Evolutionary conservation across 768 basidiomycete species (phyloP).

Genomic region (Tephrocybe sp.): DNA sequence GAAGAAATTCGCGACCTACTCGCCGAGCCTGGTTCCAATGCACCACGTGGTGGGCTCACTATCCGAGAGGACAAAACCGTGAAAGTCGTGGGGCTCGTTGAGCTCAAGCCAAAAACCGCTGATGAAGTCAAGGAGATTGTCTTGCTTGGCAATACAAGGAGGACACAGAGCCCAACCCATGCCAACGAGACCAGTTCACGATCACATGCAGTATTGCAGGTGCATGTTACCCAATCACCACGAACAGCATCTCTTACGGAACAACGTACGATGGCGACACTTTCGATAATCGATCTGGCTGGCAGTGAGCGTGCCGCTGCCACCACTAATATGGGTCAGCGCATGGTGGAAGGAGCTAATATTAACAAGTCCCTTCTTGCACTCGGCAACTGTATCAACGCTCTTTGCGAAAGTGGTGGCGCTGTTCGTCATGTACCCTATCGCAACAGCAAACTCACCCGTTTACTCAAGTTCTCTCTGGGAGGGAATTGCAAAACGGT

Average conservation of each 20-base stretch:
- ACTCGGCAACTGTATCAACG: conserved; percentile 97
- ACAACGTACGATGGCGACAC: conserved; percentile 79
- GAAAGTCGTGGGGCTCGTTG: conserved; percentile 82
- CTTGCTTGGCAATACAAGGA: conserved; percentile 78
- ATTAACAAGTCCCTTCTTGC: conserved; percentile 99
- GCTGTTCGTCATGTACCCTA: conserved; percentile 91
- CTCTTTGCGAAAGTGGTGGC: conserved; percentile 91
- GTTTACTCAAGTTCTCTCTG: conserved; percentile 94
- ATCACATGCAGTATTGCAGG: conserved; percentile 96
- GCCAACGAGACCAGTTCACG: conserved; percentile 96
- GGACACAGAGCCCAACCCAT: conserved; percentile 92
- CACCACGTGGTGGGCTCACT: conserved; percentile 79
- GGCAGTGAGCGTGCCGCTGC: conserved; percentile 97
- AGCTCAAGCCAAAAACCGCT: conserved; percentile 76
- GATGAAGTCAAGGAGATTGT: conserved; percentile 96
- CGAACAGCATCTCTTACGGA: conserved; percentile 84
- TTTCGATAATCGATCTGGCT: conserved; percentile 97
- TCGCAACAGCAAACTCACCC: conserved; percentile 96
- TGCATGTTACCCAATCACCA: conserved; percentile 86
- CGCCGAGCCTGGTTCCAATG: conserved; percentile 59
- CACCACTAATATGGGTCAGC: conserved; percentile 94
- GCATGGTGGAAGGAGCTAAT: conserved; percentile 98
- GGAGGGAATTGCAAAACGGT: conserved; percentile 99
- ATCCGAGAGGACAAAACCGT: conserved; percentile 95
- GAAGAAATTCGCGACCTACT: conserved; percentile 97